A percentile compares a stretch with the other conserved stretches of the same genome.
Conservation (phyloP, 2,329 filamentous ascomycete species). For the Sclerotinia glacialis region DNA sequence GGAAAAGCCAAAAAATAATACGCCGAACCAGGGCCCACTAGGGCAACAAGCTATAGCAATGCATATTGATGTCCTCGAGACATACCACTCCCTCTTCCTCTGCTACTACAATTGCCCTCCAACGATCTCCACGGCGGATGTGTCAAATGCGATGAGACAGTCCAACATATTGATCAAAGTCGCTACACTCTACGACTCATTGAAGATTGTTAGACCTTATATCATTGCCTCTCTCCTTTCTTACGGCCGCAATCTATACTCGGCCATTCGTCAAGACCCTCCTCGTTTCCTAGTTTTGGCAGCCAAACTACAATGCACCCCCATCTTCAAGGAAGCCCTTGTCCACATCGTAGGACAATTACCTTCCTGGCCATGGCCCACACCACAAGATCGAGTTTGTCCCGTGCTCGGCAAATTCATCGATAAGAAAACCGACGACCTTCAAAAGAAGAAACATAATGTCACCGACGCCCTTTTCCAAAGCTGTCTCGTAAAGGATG, state of each 20-base stretch:
- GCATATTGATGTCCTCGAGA: background rate
- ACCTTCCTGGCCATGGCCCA: conserved; percentile 27
- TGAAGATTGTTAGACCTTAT: conserved; percentile 21
- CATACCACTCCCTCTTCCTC: conserved; percentile 30
- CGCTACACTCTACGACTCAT: conserved; percentile 22
- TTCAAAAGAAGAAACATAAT: conserved; percentile 20
- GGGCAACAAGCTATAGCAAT: background rate
- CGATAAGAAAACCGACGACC: conserved; percentile 23
- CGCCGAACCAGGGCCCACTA: background rate
- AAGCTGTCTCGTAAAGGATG: conserved; percentile 21
- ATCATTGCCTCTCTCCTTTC: conserved; percentile 24
- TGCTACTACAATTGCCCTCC: conserved; percentile 24
- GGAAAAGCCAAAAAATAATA: background rate
- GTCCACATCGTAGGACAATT: conserved; percentile 33
- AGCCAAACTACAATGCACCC: conserved; percentile 22
- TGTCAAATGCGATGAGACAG: conserved; percentile 26
- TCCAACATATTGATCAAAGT: conserved; percentile 21
- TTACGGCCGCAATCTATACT: conserved; percentile 26
- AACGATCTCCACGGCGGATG: conserved; percentile 22
- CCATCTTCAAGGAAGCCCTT: conserved; percentile 33
- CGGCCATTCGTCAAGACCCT: conserved; percentile 27
- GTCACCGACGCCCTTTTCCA: conserved; percentile 26
- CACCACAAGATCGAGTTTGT: background rate
- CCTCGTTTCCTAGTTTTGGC: conserved; percentile 30
- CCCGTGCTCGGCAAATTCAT: conserved; percentile 16